Percentiles rank a stretch among this genome's conserved stretches.
Conservation (phyloP, 169 alveolate species). For the Cyclospora cayetanensis region DNA sequence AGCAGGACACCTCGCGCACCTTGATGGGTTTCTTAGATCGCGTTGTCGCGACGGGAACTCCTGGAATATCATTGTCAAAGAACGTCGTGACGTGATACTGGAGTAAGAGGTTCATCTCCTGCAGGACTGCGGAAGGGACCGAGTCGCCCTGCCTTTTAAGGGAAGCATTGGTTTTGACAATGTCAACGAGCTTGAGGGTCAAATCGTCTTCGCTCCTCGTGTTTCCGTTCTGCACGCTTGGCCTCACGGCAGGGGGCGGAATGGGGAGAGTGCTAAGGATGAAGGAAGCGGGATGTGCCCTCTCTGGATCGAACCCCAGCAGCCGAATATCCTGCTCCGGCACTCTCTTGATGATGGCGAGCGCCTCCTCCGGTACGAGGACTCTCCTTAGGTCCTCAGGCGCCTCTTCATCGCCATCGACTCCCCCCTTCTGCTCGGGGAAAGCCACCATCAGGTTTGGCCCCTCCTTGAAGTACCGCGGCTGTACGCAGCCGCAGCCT, state of each 20-base stretch:
- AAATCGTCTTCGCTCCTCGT: slow-evolving; percentile 98
- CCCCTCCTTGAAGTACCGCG: slow-evolving; percentile 89
- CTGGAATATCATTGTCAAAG: slow-evolving; percentile 97
- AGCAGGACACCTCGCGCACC: too few species aligned
- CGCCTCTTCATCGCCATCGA: slow-evolving; percentile 42
- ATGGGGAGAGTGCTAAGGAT: slow-evolving; percentile 96
- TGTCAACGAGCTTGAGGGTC: slow-evolving; percentile 95
- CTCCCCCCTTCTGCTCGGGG: slow-evolving; percentile 81
- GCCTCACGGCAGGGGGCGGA: slow-evolving; percentile 99
- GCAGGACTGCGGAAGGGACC: slow-evolving; percentile 93
- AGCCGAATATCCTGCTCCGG: slow-evolving; percentile 87
- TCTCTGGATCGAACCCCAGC: slow-evolving; percentile 95
- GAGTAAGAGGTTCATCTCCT: slow-evolving; percentile 91
- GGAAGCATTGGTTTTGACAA: slow-evolving; percentile 93
- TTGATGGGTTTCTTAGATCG: slow-evolving; percentile 97
- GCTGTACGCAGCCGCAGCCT: slow-evolving; percentile 94
- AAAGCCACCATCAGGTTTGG: slow-evolving; percentile 88
- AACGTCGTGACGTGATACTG: slow-evolving; percentile 97
- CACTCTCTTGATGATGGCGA: slow-evolving; percentile 89
- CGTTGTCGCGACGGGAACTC: slow-evolving; percentile 96
- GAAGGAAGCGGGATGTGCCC: slow-evolving; percentile 96
- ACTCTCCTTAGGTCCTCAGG: slow-evolving; percentile 74
- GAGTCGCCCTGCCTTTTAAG: slow-evolving; percentile 88
- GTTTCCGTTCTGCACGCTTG: slow-evolving; percentile 94
- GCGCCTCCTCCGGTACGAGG: slow-evolving; percentile 90